Percentiles rank a stretch among this genome's conserved stretches.
Evolutionary conservation across 129 eudicot genomes (phyloP).

Genomic region (Heracleum sosnowskyi): DNA sequence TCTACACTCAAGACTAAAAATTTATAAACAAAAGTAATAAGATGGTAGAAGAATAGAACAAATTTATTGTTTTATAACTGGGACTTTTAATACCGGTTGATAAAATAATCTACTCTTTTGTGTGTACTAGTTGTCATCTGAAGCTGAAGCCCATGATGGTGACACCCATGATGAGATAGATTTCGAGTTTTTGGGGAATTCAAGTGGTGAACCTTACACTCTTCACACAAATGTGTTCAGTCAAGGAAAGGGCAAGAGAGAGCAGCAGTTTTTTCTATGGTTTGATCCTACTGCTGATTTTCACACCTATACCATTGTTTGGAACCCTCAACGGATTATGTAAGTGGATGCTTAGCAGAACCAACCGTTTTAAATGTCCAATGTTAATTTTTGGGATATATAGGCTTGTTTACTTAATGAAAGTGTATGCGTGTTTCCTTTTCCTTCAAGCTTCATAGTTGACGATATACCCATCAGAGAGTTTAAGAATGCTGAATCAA

Average conservation of each 20-base stretch:
- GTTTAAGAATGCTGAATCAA: constrained; percentile 32
- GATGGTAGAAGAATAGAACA: background rate
- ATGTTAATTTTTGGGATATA: background rate
- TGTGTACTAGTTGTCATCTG: constrained; percentile 43
- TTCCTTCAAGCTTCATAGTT: constrained; percentile 28
- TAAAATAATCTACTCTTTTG: constrained; percentile 9
- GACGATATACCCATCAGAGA: constrained; percentile 36
- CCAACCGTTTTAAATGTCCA: background rate
- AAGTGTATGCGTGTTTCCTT: background rate
- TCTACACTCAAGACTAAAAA: background rate
- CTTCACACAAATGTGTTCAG: constrained; percentile 58
- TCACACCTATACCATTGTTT: constrained; percentile 43
- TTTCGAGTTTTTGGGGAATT: constrained; percentile 56
- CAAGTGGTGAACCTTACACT: constrained; percentile 54
- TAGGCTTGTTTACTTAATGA: background rate
- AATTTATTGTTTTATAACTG: background rate
- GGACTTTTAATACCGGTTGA: background rate
- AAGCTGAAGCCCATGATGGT: constrained; percentile 16
- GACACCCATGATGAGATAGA: constrained; percentile 56
- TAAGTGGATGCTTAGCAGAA: constrained; percentile 23
- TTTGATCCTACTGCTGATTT: constrained; percentile 66
- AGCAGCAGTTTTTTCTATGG: constrained; percentile 63
- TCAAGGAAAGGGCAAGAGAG: constrained; percentile 49
- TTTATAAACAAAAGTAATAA: background rate
- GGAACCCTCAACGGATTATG: constrained; percentile 63